Conservation (phyloP, 2,329 filamentous ascomycete species). For the Calycina herbarum region DNA sequence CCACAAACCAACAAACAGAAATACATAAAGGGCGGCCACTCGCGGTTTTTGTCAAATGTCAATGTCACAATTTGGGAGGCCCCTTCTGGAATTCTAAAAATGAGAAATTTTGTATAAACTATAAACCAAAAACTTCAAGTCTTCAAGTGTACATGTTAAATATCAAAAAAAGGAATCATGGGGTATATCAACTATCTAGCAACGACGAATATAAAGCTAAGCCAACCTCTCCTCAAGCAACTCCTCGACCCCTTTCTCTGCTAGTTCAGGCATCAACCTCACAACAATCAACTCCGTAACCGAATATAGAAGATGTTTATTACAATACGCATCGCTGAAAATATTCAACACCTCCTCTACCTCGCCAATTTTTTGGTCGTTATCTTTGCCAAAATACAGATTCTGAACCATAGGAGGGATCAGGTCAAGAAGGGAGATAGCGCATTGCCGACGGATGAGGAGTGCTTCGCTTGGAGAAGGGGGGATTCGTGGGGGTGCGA, state of each 20-base stretch:
- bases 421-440: slow-evolving; percentile 53
- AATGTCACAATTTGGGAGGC: slow-evolving; percentile 33
- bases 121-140: background rate
- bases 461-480: slow-evolving; percentile 60
- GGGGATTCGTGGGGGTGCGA: slow-evolving; percentile 62
- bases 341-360: slow-evolving; percentile 65
- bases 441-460: slow-evolving; percentile 66
- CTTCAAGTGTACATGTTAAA: background rate
- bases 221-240: slow-evolving; percentile 71
- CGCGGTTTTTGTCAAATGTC: slow-evolving; percentile 24
- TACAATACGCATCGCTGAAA: slow-evolving; percentile 82
- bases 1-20: background rate
- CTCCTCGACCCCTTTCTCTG: slow-evolving; percentile 68
- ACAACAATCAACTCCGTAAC: slow-evolving; percentile 81
- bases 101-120: background rate
- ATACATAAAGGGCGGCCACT: background rate
- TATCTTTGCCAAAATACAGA: slow-evolving; percentile 43
- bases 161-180: background rate
- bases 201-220: slow-evolving; percentile 25
- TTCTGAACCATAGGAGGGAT: slow-evolving; percentile 43
- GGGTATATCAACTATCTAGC: background rate
- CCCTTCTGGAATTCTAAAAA: slow-evolving; percentile 27
- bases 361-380: slow-evolving; percentile 35
- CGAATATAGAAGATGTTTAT: slow-evolving; percentile 85
- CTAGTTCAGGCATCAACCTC: slow-evolving; percentile 80